Evolutionary conservation across 371 early-diverging fungal genomes (phyloP).

Genomic region (Haplosporangium sp.): DNA sequence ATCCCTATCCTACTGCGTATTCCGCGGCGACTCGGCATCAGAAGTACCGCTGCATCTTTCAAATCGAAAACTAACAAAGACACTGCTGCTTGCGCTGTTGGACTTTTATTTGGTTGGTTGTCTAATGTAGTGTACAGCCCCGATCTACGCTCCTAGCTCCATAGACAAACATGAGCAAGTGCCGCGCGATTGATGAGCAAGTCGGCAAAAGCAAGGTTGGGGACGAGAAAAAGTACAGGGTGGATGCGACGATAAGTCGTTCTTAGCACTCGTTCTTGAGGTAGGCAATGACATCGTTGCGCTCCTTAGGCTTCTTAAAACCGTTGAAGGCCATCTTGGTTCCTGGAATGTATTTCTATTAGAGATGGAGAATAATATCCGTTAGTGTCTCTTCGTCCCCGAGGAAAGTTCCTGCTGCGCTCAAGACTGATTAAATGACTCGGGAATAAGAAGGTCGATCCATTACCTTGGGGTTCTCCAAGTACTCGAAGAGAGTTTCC

Average conservation of each 20-base stretch:
- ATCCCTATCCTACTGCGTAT: too few relatives aligned
- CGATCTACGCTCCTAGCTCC: too few relatives aligned
- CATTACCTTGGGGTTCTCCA: slow-evolving; percentile 93
- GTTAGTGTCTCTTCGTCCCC: neutral
- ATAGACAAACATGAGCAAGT: too few relatives aligned
- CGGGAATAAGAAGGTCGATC: neutral
- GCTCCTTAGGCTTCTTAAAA: slow-evolving; percentile 94
- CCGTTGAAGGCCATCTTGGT: slow-evolving; percentile 99
- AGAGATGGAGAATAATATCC: neutral
- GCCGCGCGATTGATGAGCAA: neutral
- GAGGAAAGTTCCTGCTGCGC: too few relatives aligned
- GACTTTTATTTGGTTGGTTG: too few relatives aligned
- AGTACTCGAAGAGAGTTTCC: slow-evolving; percentile 87
- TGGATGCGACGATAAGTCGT: neutral
- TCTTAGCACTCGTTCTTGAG: slow-evolving; percentile 72
- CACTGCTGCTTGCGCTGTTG: too few relatives aligned
- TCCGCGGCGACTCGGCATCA: too few relatives aligned
- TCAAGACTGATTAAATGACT: neutral
- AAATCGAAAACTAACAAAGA: too few relatives aligned
- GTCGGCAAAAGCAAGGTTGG: neutral
- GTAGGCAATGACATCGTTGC: slow-evolving; percentile 92
- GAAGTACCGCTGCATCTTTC: too few relatives aligned
- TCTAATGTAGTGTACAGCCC: too few relatives aligned
- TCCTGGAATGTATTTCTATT: slow-evolving; percentile 90
- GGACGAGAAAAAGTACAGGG: neutral